Evolutionary conservation across 1,284 basidiomycete species (phyloP).

Genomic region (Xerocomus minutiporus): DNA sequence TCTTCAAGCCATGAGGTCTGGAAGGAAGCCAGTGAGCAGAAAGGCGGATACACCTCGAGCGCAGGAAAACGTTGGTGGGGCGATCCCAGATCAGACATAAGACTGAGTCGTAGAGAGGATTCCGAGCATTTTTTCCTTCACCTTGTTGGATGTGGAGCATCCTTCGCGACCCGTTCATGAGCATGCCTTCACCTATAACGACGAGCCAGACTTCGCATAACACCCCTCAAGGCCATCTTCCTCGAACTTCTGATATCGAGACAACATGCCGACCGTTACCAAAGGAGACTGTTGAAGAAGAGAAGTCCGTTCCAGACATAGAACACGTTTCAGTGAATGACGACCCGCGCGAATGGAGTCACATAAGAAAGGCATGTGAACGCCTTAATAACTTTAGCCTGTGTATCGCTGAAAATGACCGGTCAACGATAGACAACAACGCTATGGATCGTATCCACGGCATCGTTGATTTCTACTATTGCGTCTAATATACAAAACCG

Average conservation of each 20-base stretch:
- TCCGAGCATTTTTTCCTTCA: neutral
- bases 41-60: slow-evolving; percentile 21
- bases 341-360: slow-evolving; percentile 76
- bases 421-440: slow-evolving; percentile 42
- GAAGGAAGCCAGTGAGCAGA: slow-evolving; percentile 4
- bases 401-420: neutral
- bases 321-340: slow-evolving; percentile 67
- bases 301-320: slow-evolving; percentile 42
- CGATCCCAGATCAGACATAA: slow-evolving; percentile 19
- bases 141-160: slow-evolving; percentile 3
- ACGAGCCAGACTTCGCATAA: neutral
- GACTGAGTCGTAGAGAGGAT: slow-evolving; percentile 10
- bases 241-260: slow-evolving; percentile 2
- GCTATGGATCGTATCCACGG: slow-evolving; percentile 54
- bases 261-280: slow-evolving; percentile 1
- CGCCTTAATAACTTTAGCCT: neutral
- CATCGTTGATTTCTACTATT: slow-evolving; percentile 66
- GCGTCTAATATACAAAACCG: slow-evolving; percentile 67
- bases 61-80: slow-evolving; percentile 4
- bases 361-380: slow-evolving; percentile 53
- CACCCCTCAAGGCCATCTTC: slow-evolving; percentile 2
- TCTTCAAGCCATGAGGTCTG: neutral
- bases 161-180: slow-evolving; percentile 4
- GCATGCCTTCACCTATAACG: slow-evolving; percentile 11
- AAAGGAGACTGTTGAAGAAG: slow-evolving; percentile 2